Evolutionary conservation across 2,329 filamentous ascomycete species (phyloP), one percentile per base, ranked within the genome.

Genomic region (Claviceps digitariae): DNA sequence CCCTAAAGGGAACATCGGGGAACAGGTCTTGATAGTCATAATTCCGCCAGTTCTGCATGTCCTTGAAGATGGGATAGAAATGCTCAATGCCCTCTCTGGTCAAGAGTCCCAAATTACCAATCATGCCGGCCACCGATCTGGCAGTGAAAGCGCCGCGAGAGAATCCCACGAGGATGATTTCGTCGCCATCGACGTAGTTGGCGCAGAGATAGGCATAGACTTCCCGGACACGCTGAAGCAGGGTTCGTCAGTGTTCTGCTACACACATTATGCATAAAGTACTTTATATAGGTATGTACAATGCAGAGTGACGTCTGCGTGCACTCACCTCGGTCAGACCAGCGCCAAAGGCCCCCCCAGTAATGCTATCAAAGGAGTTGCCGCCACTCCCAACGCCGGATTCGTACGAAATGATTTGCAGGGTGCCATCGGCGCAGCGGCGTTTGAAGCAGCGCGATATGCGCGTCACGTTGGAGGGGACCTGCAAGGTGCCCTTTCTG

Each of bases 131-230:
- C 4, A 80, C 71, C 3, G 75, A 78, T n/a, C 77, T 71, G 2
- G 72, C 77, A 0, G 77, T 82, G 58, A 80, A 82, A 4, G 78
- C 78, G 4, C 78, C 78, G 15, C 78, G 72, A 1, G 77, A 81
- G 67, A 78, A 82, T 3, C 78, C 78, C 29, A 80, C 63, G 29
- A 81, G 69, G 48, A 78, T 65, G 48, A 81, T 78, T 57, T 80
- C 74, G 56, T 82, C 78, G 2, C 77, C 77, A 52, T 74, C 72
- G 52, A 72, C 71, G 59, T 82, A 83, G 64, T 83, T 84, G 59
- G 76, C 74, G 52, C 78, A 81, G 2, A 83, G 67, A 60, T 82
- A 84, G 4, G 75, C 72, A 60, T 84, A 84, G 1, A 79, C 77
- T 62, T 83, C 80, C 13, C 79, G 74, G 52, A 84, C 74, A 54